Conservation (phyloP, 2,329 filamentous ascomycete species). For the Colletotrichum karsti region DNA sequence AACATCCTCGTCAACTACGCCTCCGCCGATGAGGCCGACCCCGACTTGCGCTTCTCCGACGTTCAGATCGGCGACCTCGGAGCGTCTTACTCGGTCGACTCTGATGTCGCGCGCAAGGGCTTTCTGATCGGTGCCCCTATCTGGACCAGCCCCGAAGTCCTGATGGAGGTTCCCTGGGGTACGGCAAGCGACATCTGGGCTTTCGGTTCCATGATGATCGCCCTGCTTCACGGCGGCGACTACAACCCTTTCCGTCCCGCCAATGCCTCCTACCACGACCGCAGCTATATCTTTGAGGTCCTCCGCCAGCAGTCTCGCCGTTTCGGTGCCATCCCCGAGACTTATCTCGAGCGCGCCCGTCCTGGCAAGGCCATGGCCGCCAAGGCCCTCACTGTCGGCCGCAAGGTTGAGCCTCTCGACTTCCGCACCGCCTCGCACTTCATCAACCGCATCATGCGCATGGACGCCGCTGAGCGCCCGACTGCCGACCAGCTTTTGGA, state of each 20-base stretch:
- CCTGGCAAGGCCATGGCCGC: constrained; percentile 25
- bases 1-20: constrained; percentile 28
- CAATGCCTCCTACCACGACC: constrained; percentile 23
- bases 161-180: constrained; percentile 44
- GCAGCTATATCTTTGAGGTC: constrained; percentile 27
- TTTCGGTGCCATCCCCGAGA: constrained; percentile 23
- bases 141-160: constrained; percentile 23
- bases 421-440: constrained; percentile 24
- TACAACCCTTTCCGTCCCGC: constrained; percentile 27
- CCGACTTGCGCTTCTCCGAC: constrained; percentile 24
- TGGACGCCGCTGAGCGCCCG: constrained; percentile 26
- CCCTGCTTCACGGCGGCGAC: constrained; percentile 22
- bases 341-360: constrained; percentile 22
- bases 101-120: constrained; percentile 21
- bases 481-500: constrained; percentile 24
- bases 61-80: constrained; percentile 26
- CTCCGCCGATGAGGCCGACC: constrained; percentile 14
- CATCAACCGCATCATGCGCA: constrained; percentile 28
- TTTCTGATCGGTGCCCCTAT: constrained; percentile 26
- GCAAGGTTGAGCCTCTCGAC: constrained; percentile 25
- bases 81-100: constrained; percentile 22
- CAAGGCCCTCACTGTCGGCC: constrained; percentile 17
- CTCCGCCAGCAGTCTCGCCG: constrained; percentile 25
- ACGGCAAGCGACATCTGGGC: constrained; percentile 86
- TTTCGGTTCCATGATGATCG: constrained; percentile 72